Evolutionary conservation across 2,329 filamentous ascomycete genomes (phyloP).

Genomic region (Fusarium redolens): DNA sequence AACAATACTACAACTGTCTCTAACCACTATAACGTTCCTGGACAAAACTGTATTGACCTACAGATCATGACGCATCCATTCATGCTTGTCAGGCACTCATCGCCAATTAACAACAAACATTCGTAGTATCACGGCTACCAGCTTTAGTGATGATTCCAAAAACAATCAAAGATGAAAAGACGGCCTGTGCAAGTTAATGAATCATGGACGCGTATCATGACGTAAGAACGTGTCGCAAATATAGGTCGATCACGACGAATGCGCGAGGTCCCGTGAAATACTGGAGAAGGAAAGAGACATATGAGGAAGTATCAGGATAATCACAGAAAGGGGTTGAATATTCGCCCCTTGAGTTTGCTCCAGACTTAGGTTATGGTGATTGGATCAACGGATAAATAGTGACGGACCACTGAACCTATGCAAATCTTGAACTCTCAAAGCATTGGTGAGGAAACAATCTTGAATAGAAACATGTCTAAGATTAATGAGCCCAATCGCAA

Average conservation of each 20-base stretch:
- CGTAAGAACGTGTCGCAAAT: slow-evolving; percentile 10
- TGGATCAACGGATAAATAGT: not conserved
- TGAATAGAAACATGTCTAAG: not conserved
- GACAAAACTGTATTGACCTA: not conserved
- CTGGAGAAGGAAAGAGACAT: not conserved
- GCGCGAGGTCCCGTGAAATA: slow-evolving; percentile 20
- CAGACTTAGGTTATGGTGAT: not conserved
- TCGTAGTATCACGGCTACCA: too few species aligned
- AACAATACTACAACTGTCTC: not conserved
- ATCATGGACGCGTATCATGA: slow-evolving; percentile 33
- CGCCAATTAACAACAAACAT: not conserved
- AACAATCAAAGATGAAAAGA: slow-evolving; percentile 21
- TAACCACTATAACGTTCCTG: not conserved
- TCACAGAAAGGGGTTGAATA: not conserved
- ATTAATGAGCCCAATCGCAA: not conserved
- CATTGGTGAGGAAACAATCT: not conserved
- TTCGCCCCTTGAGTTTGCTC: not conserved
- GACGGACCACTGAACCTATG: not conserved
- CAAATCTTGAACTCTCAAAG: not conserved
- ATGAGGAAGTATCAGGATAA: too few species aligned
- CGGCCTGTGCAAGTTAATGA: slow-evolving; percentile 20
- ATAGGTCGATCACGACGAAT: not conserved
- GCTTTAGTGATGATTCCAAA: not conserved
- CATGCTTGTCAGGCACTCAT: not conserved
- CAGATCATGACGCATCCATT: slow-evolving; percentile 10